These are phyloP conservation scores for Schoenoplectus triqueter DNA, from an alignment of 202 grass and related monocot genomes.

Conservation along the genomic window DNA sequence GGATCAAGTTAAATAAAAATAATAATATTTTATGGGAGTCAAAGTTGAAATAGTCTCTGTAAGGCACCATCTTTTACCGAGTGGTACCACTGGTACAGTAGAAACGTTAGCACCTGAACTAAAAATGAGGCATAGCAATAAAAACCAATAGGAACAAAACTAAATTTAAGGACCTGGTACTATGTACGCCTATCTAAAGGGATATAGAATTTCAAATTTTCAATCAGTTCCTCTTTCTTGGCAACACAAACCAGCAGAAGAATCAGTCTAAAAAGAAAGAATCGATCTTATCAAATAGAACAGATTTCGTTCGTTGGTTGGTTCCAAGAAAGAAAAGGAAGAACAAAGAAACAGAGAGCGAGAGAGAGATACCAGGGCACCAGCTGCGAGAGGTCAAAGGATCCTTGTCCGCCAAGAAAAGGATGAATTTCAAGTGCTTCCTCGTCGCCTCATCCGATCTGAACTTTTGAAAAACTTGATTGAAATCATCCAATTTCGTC, in stretches of 20 bases:
- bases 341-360: not conserved
- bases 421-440: constrained; percentile 65
- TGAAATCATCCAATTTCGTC: constrained; percentile 44
- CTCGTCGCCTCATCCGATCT: constrained; percentile 29
- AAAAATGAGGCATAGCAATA: not conserved
- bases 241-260: not conserved
- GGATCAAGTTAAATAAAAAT: too few species aligned
- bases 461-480: constrained; percentile 44
- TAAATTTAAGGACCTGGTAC: not conserved
- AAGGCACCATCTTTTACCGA: too few species aligned
- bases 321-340: not conserved
- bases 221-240: constrained; percentile 7
- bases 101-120: not conserved
- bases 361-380: constrained; percentile 60
- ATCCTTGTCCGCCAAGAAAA: constrained; percentile 87
- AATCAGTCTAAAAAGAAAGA: constrained; percentile 11
- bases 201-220: not conserved
- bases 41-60: too few species aligned
- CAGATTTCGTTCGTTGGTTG: not conserved
- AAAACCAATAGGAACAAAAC: not conserved
- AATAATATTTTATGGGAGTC: too few species aligned
- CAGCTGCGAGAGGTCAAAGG: constrained; percentile 67
- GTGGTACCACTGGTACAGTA: not conserved
- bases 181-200: not conserved
- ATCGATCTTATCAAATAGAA: not conserved